phyloP scores from a whole-genome alignment of 2,329 filamentous ascomycete species.

The Cladophialophora psammophila region DNA sequence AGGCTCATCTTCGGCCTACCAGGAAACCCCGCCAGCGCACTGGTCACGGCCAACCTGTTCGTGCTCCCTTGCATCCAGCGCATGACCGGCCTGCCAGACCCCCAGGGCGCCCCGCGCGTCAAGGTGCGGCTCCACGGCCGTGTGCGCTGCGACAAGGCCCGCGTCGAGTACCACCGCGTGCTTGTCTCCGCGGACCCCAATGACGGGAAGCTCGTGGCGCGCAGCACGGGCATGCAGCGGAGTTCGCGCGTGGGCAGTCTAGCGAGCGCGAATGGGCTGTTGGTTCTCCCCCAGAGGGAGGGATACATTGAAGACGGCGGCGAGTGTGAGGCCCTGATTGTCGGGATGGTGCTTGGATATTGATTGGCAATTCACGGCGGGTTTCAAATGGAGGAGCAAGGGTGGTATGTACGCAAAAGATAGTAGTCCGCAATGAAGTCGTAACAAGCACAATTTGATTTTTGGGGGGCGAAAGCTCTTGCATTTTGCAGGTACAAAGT shows the following conservation, averaged over 20 bases:
- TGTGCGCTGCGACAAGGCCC: constrained; percentile 73
- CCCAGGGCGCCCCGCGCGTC: constrained; percentile 71
- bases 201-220: constrained; percentile 72
- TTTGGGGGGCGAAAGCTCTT: neutral
- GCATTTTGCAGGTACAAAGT: neutral
- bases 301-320: constrained; percentile 72
- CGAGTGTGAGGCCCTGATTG: constrained; percentile 78
- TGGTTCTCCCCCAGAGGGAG: constrained; percentile 69
- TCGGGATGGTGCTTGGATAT: constrained; percentile 62
- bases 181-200: constrained; percentile 65
- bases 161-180: constrained; percentile 91
- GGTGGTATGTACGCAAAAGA: too few species aligned
- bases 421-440: neutral
- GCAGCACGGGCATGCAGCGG: constrained; percentile 86
- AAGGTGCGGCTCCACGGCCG: constrained; percentile 71
- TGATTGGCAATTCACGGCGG: neutral
- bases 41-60: constrained; percentile 94
- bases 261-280: constrained; percentile 83
- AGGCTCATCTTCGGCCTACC: constrained; percentile 86
- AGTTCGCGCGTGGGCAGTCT: constrained; percentile 91
- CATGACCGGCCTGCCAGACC: constrained; percentile 56
- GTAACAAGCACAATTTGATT: neutral
- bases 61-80: constrained; percentile 86
- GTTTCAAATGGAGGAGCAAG: too few species aligned
- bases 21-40: constrained; percentile 89